Evolutionary conservation across 1,139 yeast genomes (phyloP).

Genomic region (Sugiyamaella castrensis): DNA sequence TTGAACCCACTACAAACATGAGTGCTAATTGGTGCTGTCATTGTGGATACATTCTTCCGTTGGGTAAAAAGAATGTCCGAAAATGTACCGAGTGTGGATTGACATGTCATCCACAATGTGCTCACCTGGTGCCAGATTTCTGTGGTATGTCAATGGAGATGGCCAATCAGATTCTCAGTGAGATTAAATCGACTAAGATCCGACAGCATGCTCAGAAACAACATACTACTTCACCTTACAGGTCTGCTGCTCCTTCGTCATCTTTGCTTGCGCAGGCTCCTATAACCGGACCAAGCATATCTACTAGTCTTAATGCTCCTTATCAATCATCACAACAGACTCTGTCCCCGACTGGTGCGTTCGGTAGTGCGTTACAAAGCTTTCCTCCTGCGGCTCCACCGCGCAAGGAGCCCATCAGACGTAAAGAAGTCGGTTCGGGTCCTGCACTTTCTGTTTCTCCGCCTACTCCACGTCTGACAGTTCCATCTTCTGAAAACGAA

Average conservation of each 20-base stretch:
- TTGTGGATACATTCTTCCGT: conserved; percentile 92
- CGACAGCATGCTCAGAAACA: conserved; percentile 34
- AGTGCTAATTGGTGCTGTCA: conserved; percentile 99
- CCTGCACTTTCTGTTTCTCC: conserved; percentile 3
- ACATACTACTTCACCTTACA: conserved; percentile 8
- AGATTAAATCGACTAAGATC: conserved; percentile 76
- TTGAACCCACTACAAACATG: conserved; percentile 83
- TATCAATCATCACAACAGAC: no score
- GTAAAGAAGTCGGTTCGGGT: conserved; percentile 35
- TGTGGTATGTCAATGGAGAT: conserved; percentile 99
- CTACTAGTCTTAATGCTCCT: not conserved
- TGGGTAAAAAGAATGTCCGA: conserved; percentile 92
- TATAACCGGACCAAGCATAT: not conserved
- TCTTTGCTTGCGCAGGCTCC: conserved; percentile 11
- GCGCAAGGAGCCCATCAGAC: conserved; percentile 32
- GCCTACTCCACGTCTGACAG: not conserved
- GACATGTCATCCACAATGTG: conserved; percentile 90
- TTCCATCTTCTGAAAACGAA: not conserved
- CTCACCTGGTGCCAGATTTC: conserved; percentile 93
- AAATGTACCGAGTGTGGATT: conserved; percentile 94
- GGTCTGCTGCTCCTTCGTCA: conserved; percentile 6
- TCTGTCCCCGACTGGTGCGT: not conserved
- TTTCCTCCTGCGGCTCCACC: conserved; percentile 26
- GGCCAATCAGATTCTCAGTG: conserved; percentile 83
- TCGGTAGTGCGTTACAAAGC: not conserved